Base-by-base conservation (phyloP, 257 asterid genomes). In the Solanum pimpinellifolium region DNA sequence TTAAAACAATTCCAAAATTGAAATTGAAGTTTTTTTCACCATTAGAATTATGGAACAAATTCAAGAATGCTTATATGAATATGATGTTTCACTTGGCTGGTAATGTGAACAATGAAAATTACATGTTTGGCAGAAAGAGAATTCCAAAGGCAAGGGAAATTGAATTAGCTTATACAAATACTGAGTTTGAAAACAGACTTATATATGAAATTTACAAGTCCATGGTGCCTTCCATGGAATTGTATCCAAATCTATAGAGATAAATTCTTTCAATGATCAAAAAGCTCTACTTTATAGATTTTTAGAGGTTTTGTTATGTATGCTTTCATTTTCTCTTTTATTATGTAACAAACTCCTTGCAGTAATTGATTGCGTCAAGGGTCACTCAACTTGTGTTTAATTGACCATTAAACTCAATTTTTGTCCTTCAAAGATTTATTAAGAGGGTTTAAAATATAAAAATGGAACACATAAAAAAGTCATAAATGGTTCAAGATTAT, bases 161-260 rank as follows among this genome's bases (percentile, higher is more conserved):
- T 68, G 65, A 85, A 27, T 33, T 56, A 47, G 68, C 80, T 85
- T 89, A 85, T 52, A 60, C 91, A 21, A 88, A 87, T 35, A 88
- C 86, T 9, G 95, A 94, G 46, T 94, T 95, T 60, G 95, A 95
- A 23, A 92, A 92, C 60, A 90, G 98, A 83, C 89, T 95, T 87
- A 44, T 93, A 29, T 90, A 92, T 87, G 98, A 95, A 95, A 95
- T 95, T 23, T 95, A 95, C n/a, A 95, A 95, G 42, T 92, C 95
- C 25, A 77, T 93, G 93, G 93, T 90, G 12, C 89, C 92, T 68
- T 92, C 98, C 20, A 78, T 92, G 89, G 98, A 95, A 52, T 82
- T 93, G 90, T 86, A 89, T 84, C 47, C 89, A 70, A 86, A 62
- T 68, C 80, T 39, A 84, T 84, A 65, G 16, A 10, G 4, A 39